phyloP scores from a whole-genome alignment of 257 asterid genomes.

The Lithospermum erythrorhizon region DNA sequence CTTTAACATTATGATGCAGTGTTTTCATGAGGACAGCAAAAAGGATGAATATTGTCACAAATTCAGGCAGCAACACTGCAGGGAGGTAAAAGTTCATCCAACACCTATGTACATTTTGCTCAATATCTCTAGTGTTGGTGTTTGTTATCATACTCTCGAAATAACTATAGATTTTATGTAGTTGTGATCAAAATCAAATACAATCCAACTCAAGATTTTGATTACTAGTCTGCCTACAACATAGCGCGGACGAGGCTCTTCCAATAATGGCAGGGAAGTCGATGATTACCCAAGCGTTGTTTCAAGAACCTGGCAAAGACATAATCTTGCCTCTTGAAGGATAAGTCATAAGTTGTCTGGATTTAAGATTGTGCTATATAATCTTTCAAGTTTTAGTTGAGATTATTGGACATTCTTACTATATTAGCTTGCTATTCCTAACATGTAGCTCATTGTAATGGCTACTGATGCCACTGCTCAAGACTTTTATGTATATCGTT shows the following conservation, averaged over 20 bases:
- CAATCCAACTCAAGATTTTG: slow-evolving; percentile 48
- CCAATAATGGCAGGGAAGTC: slow-evolving; percentile 37
- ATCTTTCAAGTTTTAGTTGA: no score
- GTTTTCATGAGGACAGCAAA: slow-evolving; percentile 54
- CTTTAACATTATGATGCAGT: slow-evolving; percentile 27
- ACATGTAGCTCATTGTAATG: no score
- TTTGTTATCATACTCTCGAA: background rate
- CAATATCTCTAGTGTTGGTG: no score
- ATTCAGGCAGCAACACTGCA: slow-evolving; percentile 29
- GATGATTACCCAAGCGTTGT: no score
- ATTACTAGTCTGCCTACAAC: slow-evolving; percentile 64
- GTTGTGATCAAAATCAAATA: background rate
- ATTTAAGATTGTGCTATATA: no score
- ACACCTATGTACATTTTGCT: background rate
- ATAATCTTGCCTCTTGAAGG: no score
- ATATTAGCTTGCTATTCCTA: no score
- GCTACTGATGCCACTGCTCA: no score
- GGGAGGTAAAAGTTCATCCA: slow-evolving; percentile 37
- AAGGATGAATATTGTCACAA: slow-evolving; percentile 52
- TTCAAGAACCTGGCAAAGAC: no score
- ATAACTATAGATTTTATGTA: background rate
- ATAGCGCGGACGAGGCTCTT: slow-evolving; percentile 68
- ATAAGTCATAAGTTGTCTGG: no score
- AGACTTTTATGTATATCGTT: no score
- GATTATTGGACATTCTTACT: no score